A percentile compares a stretch with the other conserved stretches of the same genome.
phyloP scores from a whole-genome alignment of 2,329 filamentous ascomycete genomes.

The Hansfordia pulvinata region DNA sequence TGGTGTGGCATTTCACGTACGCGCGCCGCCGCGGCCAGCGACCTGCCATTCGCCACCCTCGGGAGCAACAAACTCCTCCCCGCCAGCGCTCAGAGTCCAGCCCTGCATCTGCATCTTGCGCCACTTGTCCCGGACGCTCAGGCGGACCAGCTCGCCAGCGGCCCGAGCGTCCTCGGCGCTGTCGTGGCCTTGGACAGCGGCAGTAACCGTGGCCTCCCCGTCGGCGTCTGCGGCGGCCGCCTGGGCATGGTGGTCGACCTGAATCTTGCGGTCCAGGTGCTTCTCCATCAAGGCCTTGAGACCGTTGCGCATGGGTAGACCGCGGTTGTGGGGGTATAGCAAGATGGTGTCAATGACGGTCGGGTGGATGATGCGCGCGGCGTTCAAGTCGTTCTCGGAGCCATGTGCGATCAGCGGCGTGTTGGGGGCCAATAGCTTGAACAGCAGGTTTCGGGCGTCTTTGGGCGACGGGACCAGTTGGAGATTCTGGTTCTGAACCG shows the following conservation, averaged over 20 bases:
- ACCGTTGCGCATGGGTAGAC: slow-evolving; percentile 64
- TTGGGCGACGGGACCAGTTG: slow-evolving; percentile 65
- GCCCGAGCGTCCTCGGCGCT: slow-evolving; percentile 83
- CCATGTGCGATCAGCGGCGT: slow-evolving; percentile 88
- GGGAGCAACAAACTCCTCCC: slow-evolving; percentile 9
- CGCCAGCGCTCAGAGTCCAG: slow-evolving; percentile 42
- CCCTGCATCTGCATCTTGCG: slow-evolving; percentile 49
- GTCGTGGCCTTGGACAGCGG: too few relatives aligned
- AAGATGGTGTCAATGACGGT: slow-evolving; percentile 76
- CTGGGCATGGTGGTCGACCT: slow-evolving; percentile 40
- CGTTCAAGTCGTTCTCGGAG: slow-evolving; percentile 89
- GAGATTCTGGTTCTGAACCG: slow-evolving; percentile 30
- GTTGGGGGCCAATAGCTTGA: slow-evolving; percentile 56
- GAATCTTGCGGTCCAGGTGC: slow-evolving; percentile 65
- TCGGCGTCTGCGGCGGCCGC: slow-evolving; percentile 19
- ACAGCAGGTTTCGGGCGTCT: slow-evolving; percentile 63
- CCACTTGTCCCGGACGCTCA: slow-evolving; percentile 61
- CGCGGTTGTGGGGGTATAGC: slow-evolving; percentile 64
- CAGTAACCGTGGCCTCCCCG: slow-evolving; percentile 23
- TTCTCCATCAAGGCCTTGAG: slow-evolving; percentile 61
- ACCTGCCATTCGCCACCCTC: too few relatives aligned
- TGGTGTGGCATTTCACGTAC: too few relatives aligned
- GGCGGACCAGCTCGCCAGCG: slow-evolving; percentile 72
- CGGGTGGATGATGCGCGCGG: slow-evolving; percentile 70
- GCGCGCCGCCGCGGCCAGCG: too few relatives aligned